These are phyloP conservation scores for Diaporthe citri DNA, from an alignment of 2,329 filamentous ascomycete species.

Conservation along the genomic window DNA sequence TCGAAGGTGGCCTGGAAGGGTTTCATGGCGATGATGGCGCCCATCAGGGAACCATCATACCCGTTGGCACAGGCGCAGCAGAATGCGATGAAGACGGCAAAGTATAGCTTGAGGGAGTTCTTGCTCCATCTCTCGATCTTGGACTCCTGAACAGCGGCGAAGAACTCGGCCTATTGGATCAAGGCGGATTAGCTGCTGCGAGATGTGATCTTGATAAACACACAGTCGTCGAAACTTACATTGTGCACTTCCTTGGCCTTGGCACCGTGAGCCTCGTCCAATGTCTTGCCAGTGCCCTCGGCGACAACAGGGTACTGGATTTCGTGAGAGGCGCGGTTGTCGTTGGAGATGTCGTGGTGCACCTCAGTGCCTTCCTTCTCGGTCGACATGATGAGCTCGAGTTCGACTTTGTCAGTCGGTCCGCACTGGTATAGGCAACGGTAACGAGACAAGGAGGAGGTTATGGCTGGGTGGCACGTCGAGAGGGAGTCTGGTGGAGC, in stretches of 20 bases:
- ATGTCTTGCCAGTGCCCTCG: constrained; percentile 46
- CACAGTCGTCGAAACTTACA: constrained; percentile 46
- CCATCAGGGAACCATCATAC: constrained; percentile 62
- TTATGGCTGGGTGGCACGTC: constrained; percentile 3
- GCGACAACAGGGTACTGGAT: constrained; percentile 43
- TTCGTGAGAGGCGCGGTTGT: constrained; percentile 20
- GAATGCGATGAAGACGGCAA: constrained; percentile 59
- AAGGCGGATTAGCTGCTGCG: constrained; percentile 34
- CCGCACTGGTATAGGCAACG: constrained; percentile 4
- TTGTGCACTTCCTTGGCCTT: constrained; percentile 58
- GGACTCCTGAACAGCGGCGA: constrained; percentile 59
- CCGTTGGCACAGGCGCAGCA: constrained; percentile 63
- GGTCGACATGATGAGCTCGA: constrained; percentile 36
- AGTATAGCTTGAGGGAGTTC: constrained; percentile 57
- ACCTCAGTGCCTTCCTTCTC: constrained; percentile 38
- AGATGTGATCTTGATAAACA: background rate
- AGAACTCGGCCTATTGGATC: constrained; percentile 58
- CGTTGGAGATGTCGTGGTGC: constrained; percentile 36
- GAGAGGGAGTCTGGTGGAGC: constrained; percentile 11
- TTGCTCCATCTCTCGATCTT: constrained; percentile 58
- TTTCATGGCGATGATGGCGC: constrained; percentile 57
- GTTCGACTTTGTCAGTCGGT: constrained; percentile 1
- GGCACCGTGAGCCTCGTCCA: constrained; percentile 47
- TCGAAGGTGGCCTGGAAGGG: constrained; percentile 57
- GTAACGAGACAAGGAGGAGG: background rate